Evolutionary conservation across 805 yeast species (phyloP).

Genomic region (Komagataella ulmi): DNA sequence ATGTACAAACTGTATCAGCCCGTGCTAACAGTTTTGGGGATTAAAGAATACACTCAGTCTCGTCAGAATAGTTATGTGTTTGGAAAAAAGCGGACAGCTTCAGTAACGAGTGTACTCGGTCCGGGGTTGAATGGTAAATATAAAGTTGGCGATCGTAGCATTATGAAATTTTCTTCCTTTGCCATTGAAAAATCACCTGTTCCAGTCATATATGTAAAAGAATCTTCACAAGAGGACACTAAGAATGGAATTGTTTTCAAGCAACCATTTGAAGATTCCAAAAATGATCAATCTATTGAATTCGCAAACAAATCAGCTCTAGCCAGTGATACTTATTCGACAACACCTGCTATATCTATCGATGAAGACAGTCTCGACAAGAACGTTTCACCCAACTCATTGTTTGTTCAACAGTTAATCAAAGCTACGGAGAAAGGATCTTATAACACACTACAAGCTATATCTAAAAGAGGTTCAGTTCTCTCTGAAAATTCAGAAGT

Average conservation of each 20-base stretch:
- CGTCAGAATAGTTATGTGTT: neutral
- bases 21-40: constrained; percentile 31
- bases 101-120: constrained; percentile 5
- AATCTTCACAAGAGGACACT: neutral
- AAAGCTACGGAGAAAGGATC: neutral
- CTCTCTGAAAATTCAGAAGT: neutral
- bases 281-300: neutral
- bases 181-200: constrained; percentile 3
- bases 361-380: neutral
- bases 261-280: neutral
- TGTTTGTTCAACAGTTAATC: neutral
- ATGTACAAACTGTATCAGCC: constrained; percentile 48
- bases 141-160: constrained; percentile 2
- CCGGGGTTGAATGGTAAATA: constrained; percentile 6
- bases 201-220: constrained; percentile 5
- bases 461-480: neutral
- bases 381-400: neutral
- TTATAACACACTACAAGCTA: neutral
- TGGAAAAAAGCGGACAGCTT: neutral
- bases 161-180: constrained; percentile 5
- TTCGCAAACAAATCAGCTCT: neutral
- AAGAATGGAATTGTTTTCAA: neutral
- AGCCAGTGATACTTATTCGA: neutral
- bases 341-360: neutral
- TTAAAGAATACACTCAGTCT: constrained; percentile 5